Evolutionary conservation across 495 filamentous ascomycete genomes (phyloP).

Genomic region (Trichoderma orchidacearum): DNA sequence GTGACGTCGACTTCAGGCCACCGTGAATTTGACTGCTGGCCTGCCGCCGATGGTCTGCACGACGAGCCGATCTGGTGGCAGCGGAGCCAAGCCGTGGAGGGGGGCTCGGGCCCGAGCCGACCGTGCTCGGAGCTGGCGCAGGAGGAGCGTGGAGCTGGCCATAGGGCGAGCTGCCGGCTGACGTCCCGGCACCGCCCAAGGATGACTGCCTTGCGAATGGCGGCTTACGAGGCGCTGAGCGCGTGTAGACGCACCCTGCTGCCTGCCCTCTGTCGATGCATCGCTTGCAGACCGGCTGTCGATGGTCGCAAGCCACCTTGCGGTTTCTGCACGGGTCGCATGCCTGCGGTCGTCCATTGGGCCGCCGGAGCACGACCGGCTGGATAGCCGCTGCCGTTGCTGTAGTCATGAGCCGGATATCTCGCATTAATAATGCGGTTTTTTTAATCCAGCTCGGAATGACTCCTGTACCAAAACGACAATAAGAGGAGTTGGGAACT

Average conservation of each 20-base stretch:
- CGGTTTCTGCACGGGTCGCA: slow-evolving; percentile 19
- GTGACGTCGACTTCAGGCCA: neutral
- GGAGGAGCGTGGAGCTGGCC: no score
- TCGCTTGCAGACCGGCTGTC: slow-evolving; percentile 13
- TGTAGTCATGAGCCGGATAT: neutral
- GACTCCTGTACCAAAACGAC: neutral
- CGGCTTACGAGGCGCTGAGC: neutral
- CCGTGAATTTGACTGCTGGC: neutral
- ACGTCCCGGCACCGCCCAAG: neutral
- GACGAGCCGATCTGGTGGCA: neutral
- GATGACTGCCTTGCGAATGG: neutral
- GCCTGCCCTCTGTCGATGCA: slow-evolving; percentile 11
- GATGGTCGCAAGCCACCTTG: slow-evolving; percentile 19
- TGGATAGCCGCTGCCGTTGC: neutral
- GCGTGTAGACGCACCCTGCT: neutral
- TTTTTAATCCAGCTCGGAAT: neutral
- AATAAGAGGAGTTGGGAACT: neutral
- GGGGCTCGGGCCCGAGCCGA: neutral
- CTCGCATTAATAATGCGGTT: neutral
- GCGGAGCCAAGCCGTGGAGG: neutral
- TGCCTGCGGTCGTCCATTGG: slow-evolving; percentile 5
- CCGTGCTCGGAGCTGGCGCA: neutral
- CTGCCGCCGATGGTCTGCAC: neutral
- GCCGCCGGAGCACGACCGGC: neutral
- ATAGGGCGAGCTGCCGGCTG: no score